phyloP scores from a whole-genome alignment of 345 rosid genomes.

The Rhodomyrtus tomentosa region DNA sequence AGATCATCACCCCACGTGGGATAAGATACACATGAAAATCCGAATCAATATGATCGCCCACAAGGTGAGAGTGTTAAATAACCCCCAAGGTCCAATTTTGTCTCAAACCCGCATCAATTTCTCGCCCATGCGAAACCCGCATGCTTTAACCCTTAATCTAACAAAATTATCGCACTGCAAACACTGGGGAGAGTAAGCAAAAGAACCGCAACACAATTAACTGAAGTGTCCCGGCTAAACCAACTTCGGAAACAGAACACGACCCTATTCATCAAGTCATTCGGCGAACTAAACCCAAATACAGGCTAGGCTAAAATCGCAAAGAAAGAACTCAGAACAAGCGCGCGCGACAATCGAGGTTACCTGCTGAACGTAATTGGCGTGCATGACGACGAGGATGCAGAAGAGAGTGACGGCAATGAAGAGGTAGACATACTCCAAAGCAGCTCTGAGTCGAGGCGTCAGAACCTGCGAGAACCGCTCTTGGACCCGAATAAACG shows the following conservation, averaged over 20 bases:
- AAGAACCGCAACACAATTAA: background rate
- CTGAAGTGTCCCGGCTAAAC: background rate
- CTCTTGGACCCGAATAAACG: slow-evolving; percentile 91
- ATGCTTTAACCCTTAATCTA: background rate
- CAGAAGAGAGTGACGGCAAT: slow-evolving; percentile 77
- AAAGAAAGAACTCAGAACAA: background rate
- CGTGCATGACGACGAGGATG: slow-evolving; percentile 97
- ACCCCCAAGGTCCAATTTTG: background rate
- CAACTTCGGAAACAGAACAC: background rate
- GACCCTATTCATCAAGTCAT: background rate
- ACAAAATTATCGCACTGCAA: background rate
- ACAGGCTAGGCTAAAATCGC: background rate
- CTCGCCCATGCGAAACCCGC: background rate
- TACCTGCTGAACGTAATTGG: slow-evolving; percentile 98
- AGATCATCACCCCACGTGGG: background rate
- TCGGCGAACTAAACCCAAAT: background rate
- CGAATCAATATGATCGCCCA: background rate
- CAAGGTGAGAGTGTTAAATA: background rate
- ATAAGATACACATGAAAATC: background rate
- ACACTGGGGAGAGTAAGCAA: background rate
- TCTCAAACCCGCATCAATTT: background rate
- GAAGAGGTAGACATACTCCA: slow-evolving; percentile 76
- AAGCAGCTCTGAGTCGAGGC: slow-evolving; percentile 61
- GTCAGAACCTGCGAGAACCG: slow-evolving; percentile 86
- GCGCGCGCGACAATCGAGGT: background rate